Conservation (phyloP, 805 yeast genomes). For the Ogataea philodendri region DNA sequence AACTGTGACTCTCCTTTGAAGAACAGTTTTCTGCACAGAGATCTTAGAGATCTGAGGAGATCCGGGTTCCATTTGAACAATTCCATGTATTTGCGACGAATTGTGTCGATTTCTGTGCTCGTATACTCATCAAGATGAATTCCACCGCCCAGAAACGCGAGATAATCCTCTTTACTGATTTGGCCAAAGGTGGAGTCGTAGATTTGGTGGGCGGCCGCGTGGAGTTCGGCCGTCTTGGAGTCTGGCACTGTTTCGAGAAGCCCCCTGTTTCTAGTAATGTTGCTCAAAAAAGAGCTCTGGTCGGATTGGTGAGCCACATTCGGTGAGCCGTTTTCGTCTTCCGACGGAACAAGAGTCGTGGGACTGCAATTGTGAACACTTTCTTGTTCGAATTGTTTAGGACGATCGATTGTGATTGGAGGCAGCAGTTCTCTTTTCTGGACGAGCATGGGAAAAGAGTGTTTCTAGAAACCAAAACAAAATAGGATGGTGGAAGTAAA, state of each 20-base stretch:
- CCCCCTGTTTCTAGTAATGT: too few species aligned
- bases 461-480: too few species aligned
- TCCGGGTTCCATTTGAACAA: constrained; percentile 46
- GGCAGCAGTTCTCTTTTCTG: neutral
- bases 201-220: constrained; percentile 33
- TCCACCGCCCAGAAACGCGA: constrained; percentile 30
- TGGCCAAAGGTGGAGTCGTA: constrained; percentile 32
- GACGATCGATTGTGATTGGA: neutral
- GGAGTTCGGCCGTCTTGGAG: constrained; percentile 13
- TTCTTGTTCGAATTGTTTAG: constrained; percentile 1
- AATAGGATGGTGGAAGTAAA: too few species aligned
- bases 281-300: too few species aligned
- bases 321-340: too few species aligned
- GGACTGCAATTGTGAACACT: constrained; percentile 3
- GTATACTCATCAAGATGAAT: constrained; percentile 19
- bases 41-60: constrained; percentile 55
- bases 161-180: constrained; percentile 23
- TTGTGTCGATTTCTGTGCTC: constrained; percentile 36
- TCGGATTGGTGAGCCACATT: too few species aligned
- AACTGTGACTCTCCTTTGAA: constrained; percentile 82
- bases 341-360: constrained; percentile 5
- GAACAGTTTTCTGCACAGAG: constrained; percentile 63
- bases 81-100: constrained; percentile 46
- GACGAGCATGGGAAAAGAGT: neutral
- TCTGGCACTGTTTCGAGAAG: constrained; percentile 6